Percentiles rank a stretch among this genome's conserved stretches.
Conservation (phyloP, 2,329 filamentous ascomycete genomes). For the Blastomyces gilchristii region DNA sequence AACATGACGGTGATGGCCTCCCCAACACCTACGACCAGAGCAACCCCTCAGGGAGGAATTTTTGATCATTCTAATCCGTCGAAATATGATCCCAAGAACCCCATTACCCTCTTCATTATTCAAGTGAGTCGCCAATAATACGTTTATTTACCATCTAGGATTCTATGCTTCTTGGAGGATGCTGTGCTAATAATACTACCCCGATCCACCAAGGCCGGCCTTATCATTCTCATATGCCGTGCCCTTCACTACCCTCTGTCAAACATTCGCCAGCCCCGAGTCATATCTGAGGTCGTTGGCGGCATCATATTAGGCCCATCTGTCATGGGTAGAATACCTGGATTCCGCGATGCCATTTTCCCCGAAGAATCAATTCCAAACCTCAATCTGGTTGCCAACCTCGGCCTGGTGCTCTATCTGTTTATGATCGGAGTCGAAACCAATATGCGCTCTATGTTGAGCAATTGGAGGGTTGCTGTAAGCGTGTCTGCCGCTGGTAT, state of each 20-base stretch:
- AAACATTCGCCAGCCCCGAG: slow-evolving; percentile 66
- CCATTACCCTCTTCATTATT: slow-evolving; percentile 66
- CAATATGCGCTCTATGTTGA: slow-evolving; percentile 63
- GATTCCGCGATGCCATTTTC: slow-evolving; percentile 68
- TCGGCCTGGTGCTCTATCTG: slow-evolving; percentile 74
- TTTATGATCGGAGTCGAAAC: slow-evolving; percentile 85
- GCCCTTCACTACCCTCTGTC: slow-evolving; percentile 66
- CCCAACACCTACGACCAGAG: slow-evolving; percentile 26
- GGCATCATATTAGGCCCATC: slow-evolving; percentile 78
- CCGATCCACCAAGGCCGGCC: slow-evolving; percentile 44
- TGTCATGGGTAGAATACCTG: slow-evolving; percentile 75
- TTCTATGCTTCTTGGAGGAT: background rate
- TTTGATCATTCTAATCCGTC: slow-evolving; percentile 61
- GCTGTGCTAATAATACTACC: background rate
- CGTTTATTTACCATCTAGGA: background rate
- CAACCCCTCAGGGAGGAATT: slow-evolving; percentile 54
- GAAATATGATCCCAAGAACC: slow-evolving; percentile 58
- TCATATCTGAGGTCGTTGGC: slow-evolving; percentile 78
- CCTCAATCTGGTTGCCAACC: slow-evolving; percentile 66
- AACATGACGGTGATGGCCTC: slow-evolving; percentile 12
- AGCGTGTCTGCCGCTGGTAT: slow-evolving; percentile 72
- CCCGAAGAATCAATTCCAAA: slow-evolving; percentile 63
- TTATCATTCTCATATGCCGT: slow-evolving; percentile 67
- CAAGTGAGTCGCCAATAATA: slow-evolving; percentile 41
- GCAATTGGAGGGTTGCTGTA: slow-evolving; percentile 70